Evolutionary conservation across 179 eudicot genomes (phyloP).

Genomic region (Camellia oleifera): DNA sequence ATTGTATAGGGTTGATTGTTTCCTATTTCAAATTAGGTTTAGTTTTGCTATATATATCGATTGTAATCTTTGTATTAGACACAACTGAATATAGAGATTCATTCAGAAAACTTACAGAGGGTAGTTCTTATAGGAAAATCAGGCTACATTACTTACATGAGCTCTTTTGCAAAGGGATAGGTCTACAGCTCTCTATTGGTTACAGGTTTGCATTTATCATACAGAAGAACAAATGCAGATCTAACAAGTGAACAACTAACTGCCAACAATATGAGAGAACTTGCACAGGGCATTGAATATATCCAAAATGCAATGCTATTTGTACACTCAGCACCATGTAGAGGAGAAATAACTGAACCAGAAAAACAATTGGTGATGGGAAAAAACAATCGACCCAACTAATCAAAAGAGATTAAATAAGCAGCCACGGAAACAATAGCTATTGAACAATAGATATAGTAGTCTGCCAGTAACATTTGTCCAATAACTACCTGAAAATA

Average conservation of each 20-base stretch:
- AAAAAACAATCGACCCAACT: neutral
- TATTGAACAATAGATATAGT: slow-evolving; percentile 1
- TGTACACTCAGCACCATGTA: neutral
- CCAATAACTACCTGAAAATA: slow-evolving; percentile 77
- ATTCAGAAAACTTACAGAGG: neutral
- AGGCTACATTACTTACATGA: neutral
- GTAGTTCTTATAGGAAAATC: neutral
- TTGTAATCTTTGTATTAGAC: too few relatives aligned
- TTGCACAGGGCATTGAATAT: neutral
- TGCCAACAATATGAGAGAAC: neutral
- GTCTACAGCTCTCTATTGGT: neutral
- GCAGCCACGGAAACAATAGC: neutral
- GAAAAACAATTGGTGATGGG: too few relatives aligned
- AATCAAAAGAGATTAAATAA: neutral
- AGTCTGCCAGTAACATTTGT: neutral
- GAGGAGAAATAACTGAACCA: neutral
- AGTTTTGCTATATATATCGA: too few relatives aligned
- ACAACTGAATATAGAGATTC: too few relatives aligned
- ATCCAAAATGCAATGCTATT: neutral
- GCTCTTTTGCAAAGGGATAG: neutral
- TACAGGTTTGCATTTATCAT: neutral
- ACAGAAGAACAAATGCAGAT: neutral
- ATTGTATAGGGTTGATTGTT: too few relatives aligned
- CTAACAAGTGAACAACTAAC: neutral
- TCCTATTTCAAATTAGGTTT: neutral